phyloP scores from a whole-genome alignment of 257 asterid genomes.

The Eustoma russellianum region DNA sequence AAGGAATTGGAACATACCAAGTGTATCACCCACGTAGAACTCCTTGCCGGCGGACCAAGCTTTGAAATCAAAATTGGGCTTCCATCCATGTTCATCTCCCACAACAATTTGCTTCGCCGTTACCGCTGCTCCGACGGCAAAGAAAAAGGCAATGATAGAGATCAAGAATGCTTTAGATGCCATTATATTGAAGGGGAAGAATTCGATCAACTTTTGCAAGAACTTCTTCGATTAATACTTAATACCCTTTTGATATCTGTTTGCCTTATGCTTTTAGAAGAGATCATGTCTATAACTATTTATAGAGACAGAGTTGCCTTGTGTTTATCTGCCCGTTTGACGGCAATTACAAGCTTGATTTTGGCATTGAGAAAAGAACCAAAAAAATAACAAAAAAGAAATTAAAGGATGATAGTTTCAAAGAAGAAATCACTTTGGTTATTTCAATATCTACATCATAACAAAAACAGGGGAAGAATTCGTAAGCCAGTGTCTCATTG shows the following conservation, averaged over 20 bases:
- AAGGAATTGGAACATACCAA: neutral
- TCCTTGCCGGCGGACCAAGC: slow-evolving; percentile 23
- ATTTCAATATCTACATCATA: no score
- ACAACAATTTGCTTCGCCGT: slow-evolving; percentile 25
- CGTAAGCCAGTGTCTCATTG: no score
- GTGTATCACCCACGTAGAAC: slow-evolving; percentile 22
- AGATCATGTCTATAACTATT: no score
- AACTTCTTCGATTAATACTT: neutral
- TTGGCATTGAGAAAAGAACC: no score
- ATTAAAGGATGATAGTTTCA: no score
- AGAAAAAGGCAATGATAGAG: neutral
- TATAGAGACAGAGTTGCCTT: no score
- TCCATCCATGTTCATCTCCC: slow-evolving; percentile 44
- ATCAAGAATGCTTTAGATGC: slow-evolving; percentile 3
- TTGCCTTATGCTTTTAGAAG: neutral
- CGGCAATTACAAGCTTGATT: no score
- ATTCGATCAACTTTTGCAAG: neutral
- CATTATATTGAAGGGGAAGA: neutral
- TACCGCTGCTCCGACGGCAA: slow-evolving; percentile 11
- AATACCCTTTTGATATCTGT: neutral
- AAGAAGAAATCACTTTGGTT: no score
- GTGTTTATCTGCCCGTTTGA: no score
- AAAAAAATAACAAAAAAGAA: no score
- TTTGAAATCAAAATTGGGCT: slow-evolving; percentile 12
- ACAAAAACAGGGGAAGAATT: no score